Base-by-base conservation (phyloP, 345 rosid species). In the Chamaenerion angustifolium region DNA sequence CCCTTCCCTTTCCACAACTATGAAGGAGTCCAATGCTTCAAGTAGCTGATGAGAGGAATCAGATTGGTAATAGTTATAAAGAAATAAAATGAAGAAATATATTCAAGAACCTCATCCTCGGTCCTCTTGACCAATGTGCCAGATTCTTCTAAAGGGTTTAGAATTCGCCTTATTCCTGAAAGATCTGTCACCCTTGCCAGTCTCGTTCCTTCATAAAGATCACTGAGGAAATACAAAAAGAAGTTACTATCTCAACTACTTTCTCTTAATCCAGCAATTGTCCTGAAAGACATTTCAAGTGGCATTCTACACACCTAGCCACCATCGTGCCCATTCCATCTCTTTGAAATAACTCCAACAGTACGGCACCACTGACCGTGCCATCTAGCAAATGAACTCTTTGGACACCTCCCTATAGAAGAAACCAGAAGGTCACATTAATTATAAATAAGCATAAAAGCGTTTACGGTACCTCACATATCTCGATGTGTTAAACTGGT, bases 311-410 rank as follows among this genome's bases (percentile, higher is more conserved):
- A 56, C 65, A 90, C 98, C 98, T 90, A 43, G 95, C 98, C 16
- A 90, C 98, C 98, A 90, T 90, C 43, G 98, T 90, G 63, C 98
- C 98, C 84, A 81, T 83, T 59, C 95, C 94, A 65, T 92, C 98
- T 72, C 98, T 84, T 71, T 87, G 83, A 63, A 92, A 92, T 51
- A 92, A 74, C 63, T 92, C 96, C 62, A 92, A 52, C 54, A 92
- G 60, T 43, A 92, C 55, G 57, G 81, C 79, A 49, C 98, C 96
- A 64, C 87, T 73, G 51, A 75, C 75, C 41, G 95, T 83, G 61
- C 98, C 96, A 72, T 92, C 96, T 57, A 87, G 63, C 63, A 83
- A 82, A 74, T 92, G 98, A 62, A 90, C 98, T 68, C 98, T 80
- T 62, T 87, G 89, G 45, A 92, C 95, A 55, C 98, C 96, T 66